Base-by-base conservation (phyloP, 805 yeast genomes). In the Wickerhamiella slavikovae region DNA sequence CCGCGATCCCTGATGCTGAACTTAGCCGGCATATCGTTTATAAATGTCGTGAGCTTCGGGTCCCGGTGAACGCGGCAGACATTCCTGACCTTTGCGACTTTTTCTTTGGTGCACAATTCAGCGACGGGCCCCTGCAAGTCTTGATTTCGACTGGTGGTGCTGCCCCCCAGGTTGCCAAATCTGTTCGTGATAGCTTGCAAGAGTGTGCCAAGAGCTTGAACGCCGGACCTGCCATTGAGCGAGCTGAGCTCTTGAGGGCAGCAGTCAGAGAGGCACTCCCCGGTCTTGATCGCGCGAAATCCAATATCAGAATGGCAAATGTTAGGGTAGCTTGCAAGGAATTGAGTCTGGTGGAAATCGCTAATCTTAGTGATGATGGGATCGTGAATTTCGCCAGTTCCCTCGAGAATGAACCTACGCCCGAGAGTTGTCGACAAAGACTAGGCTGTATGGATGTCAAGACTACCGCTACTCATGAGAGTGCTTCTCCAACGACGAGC, bases 141-240 rank as follows among this genome's bases (percentile, higher is more conserved):
- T 71, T 78, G 83, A 73, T 78, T 10, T 68, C 79, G 23, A 76
- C 92, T 9, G 77, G 76, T 47, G 91, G 92, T 3, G 66, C 70
- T 41, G 72, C 83, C 2, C 93, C 93, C 1, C 52, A 89, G 31
- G 60, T 78, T 40, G 72, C 80, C 29, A 62, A 66, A 34, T 52
- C 66, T 22, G 71, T 78, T 31, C 64, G 72, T 15, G 59, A 63
- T 32, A 62, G 64, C 38, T 53, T 78, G 22, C 61, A 57, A 26
- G 51, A 52, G 2, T 35, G 51, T 29, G 58, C 63, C 20, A 55
- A 52, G 17, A 48, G 52, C 10, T 42, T 54, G 21, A 56, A 60
- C 31, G 49, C 62, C 27, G 70, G 64, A 29, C 54, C 49, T 15
- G 78, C 79, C 0, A 66, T 75, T n/a, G n/a, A n/a, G n/a, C n/a